Evolutionary conservation across 371 early-diverging fungal species (phyloP).

Genomic region (Haplosporangium sp.): DNA sequence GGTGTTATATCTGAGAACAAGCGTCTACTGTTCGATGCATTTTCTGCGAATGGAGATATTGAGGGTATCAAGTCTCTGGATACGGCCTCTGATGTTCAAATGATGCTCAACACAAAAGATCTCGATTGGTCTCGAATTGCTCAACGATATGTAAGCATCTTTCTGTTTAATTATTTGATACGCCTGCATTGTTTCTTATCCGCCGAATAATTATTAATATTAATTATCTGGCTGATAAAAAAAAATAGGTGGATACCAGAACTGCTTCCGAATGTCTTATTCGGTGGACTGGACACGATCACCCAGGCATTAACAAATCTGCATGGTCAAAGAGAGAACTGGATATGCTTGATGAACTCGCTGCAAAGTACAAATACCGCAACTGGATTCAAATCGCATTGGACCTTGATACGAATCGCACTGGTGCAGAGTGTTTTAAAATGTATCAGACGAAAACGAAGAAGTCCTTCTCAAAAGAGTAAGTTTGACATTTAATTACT

Average conservation of each 20-base stretch:
- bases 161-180: neutral
- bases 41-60: constrained; percentile 19
- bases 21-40: constrained; percentile 31
- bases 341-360: constrained; percentile 59
- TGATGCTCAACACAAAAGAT: constrained; percentile 70
- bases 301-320: constrained; percentile 81
- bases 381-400: constrained; percentile 76
- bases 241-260: constrained; percentile 65
- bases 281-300: constrained; percentile 88
- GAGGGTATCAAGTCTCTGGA: constrained; percentile 56
- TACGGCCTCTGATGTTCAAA: constrained; percentile 56
- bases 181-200: neutral
- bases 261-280: constrained; percentile 79
- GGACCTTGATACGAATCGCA: constrained; percentile 74
- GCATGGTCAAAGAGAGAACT: constrained; percentile 76
- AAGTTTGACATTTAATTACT: constrained; percentile 23
- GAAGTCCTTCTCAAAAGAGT: constrained; percentile 57
- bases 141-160: constrained; percentile 59
- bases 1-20: constrained; percentile 48
- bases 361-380: constrained; percentile 55
- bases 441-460: constrained; percentile 66
- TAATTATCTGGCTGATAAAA: neutral
- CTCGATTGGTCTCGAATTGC: constrained; percentile 82
- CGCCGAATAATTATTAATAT: neutral
- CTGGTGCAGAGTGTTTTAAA: constrained; percentile 85